Base-by-base conservation (phyloP, 2,329 filamentous ascomycete species). In the Aspergillus pseudonomiae region DNA sequence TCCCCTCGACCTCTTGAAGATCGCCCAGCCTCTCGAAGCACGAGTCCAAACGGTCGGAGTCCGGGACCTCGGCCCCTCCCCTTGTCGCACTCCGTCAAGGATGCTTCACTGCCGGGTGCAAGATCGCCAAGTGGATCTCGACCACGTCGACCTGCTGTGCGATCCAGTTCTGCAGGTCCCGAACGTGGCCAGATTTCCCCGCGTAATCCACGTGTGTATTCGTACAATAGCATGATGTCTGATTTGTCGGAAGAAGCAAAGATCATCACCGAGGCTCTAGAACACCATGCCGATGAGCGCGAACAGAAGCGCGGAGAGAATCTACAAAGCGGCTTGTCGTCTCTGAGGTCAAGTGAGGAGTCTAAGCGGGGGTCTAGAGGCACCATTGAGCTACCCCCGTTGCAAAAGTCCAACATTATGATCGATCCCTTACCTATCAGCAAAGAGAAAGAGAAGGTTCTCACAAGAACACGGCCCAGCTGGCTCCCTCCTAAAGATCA, bases 401-500 rank as follows among this genome's bases (percentile, higher is more conserved):
- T 89, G 54, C 85, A 88, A 68, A 87, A 86, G 71, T 85, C 85
- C 58, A 87, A 88, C 67, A 83, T 88, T 55, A 85, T 88, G 79
- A 87, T 88, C 60, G 89, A 89, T 70, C 88, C 88, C 14, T 81
- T 90, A 68, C 86, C 88, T 11, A 86, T 88, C 57, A 90, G 87
- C 70, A 88, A 85, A 71, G 88, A 90, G 76, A 89, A 89, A 74
- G 86, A 88, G 70, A 88, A 85, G 67, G 85, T 89, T 19, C 76
- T 89, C 26, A 86, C 82, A 83, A 89, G 78, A 80, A 94, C 73
- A 78, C 89, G 79, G 80, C 94, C 84, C 41, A 89, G 84, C 55
- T 91, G 84, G 89, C 81, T 88, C 59, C 89, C 87, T 24, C 87
- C 87, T 10, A 88, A 86, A 79, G 89, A 95, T 68, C 94, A 93